These are phyloP conservation scores for Bipolaris bicolor DNA, from an alignment of 2,329 filamentous ascomycete genomes.

Conservation along the genomic window DNA sequence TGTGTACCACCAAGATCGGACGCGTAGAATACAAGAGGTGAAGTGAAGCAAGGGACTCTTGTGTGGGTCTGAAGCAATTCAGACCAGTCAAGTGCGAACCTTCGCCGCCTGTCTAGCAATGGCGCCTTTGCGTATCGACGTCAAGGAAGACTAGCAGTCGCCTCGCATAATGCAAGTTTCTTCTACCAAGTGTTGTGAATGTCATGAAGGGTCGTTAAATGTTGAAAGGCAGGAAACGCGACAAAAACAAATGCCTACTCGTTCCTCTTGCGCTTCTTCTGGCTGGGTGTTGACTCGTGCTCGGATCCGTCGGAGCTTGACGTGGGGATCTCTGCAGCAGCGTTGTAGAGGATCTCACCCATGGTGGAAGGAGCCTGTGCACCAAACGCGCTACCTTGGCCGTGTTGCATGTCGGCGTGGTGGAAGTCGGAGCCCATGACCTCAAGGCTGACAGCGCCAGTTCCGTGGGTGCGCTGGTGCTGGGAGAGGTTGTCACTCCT, in stretches of 20 bases:
- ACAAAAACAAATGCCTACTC: conserved; percentile 48
- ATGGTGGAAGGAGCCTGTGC: conserved; percentile 47
- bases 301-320: conserved; percentile 48
- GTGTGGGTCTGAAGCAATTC: conserved; percentile 18
- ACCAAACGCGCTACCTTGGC: conserved; percentile 34
- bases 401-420: conserved; percentile 54
- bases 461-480: conserved; percentile 91
- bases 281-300: conserved; percentile 48
- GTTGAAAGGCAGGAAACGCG: conserved; percentile 29
- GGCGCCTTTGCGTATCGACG: conserved; percentile 42
- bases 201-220: conserved; percentile 47
- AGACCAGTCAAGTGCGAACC: conserved; percentile 31
- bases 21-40: conserved; percentile 36
- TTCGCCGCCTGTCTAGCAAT: conserved; percentile 42
- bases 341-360: conserved; percentile 48
- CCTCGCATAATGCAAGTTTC: conserved; percentile 35
- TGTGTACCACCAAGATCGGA: conserved; percentile 22
- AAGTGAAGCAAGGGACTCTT: conserved; percentile 38
- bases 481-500: conserved; percentile 96
- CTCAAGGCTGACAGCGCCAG: conserved; percentile 88
- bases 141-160: conserved; percentile 39
- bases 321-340: conserved; percentile 46
- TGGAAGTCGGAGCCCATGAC: conserved; percentile 70
- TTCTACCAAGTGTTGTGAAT: conserved; percentile 34
- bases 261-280: conserved; percentile 75